Percentiles rank a stretch among this genome's conserved stretches.
phyloP scores from a whole-genome alignment of 139 green algal genomes.

The Chlorella vulgaris region DNA sequence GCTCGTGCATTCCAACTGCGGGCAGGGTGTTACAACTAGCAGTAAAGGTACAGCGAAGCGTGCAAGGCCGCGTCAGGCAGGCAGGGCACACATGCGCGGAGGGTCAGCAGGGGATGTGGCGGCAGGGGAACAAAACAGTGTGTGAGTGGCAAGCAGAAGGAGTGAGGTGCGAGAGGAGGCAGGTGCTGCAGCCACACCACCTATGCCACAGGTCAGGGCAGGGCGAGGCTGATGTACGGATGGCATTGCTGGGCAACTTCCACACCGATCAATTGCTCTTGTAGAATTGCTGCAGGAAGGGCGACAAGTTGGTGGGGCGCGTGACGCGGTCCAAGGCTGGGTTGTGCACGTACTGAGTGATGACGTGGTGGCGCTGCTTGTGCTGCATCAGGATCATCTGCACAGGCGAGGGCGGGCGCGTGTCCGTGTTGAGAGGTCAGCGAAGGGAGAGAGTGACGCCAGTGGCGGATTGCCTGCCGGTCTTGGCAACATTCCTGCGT shows the following conservation, averaged over 20 bases:
- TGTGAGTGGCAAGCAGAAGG: too few species aligned
- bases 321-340: slow-evolving; percentile 26
- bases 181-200: neutral
- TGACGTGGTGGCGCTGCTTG: slow-evolving; percentile 86
- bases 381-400: slow-evolving; percentile 83
- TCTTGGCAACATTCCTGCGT: neutral
- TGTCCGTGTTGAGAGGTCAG: neutral
- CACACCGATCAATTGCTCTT: slow-evolving; percentile 45
- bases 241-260: too few species aligned
- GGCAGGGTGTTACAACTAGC: neutral
- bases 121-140: too few species aligned
- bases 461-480: too few species aligned
- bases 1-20: neutral
- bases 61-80: too few species aligned
- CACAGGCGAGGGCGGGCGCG: neutral
- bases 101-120: too few species aligned
- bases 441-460: neutral
- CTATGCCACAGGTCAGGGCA: neutral
- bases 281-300: slow-evolving; percentile 60
- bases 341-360: slow-evolving; percentile 49
- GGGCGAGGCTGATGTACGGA: too few species aligned
- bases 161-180: neutral
- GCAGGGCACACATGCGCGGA: too few species aligned
- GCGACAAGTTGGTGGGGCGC: slow-evolving; percentile 7
- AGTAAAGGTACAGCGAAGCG: neutral